These are phyloP conservation scores for Phallus indusiatus DNA, from an alignment of 768 basidiomycete genomes.

Conservation along the genomic window DNA sequence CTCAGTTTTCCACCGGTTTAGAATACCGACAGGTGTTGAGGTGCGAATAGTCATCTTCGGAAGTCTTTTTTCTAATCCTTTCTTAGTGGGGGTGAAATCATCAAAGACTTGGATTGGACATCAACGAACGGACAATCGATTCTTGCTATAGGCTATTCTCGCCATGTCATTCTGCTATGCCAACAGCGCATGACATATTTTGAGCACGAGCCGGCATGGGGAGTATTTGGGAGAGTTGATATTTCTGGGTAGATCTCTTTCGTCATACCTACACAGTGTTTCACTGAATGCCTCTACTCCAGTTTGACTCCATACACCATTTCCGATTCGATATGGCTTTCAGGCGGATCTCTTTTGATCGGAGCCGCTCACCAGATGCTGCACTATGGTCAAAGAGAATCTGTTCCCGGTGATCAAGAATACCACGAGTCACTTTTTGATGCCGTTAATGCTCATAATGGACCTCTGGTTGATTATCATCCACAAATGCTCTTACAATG, in stretches of 20 bases:
- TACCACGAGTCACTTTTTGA: constrained; percentile 58
- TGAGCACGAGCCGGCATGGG: constrained; percentile 74
- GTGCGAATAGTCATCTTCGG: constrained; percentile 28
- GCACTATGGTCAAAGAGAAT: constrained; percentile 51
- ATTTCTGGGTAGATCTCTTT: constrained; percentile 49
- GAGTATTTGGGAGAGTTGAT: constrained; percentile 58
- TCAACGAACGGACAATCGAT: constrained; percentile 88
- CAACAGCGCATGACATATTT: constrained; percentile 92
- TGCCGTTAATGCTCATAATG: constrained; percentile 72
- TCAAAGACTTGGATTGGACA: constrained; percentile 88
- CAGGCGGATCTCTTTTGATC: constrained; percentile 71
- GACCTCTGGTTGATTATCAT: constrained; percentile 85
- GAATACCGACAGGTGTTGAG: constrained; percentile 59
- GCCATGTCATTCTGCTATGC: constrained; percentile 77
- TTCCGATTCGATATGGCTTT: constrained; percentile 85
- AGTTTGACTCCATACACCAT: constrained; percentile 63
- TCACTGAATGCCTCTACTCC: neutral
- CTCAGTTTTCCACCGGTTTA: constrained; percentile 84
- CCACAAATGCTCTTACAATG: constrained; percentile 91
- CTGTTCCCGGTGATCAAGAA: constrained; percentile 13
- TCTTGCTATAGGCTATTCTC: constrained; percentile 77
- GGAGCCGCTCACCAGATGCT: constrained; percentile 79
- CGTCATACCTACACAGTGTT: constrained; percentile 29
- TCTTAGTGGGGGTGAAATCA: constrained; percentile 30
- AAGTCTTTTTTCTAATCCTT: neutral